These are phyloP conservation scores for Pichia cactophila DNA, from an alignment of 1,139 yeast genomes.

Conservation along the genomic window DNA sequence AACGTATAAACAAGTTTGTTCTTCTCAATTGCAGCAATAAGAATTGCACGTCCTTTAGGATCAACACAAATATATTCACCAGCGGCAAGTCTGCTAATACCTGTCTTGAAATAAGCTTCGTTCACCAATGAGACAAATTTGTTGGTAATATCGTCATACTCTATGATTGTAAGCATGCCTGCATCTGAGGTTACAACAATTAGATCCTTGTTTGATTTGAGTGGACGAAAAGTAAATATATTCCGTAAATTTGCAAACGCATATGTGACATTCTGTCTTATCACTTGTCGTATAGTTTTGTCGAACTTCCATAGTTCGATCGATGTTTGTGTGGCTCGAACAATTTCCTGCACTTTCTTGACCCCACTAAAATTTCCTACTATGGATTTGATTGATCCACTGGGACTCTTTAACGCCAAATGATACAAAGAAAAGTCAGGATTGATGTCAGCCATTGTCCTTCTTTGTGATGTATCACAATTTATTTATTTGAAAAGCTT, in stretches of 20 bases:
- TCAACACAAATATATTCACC: constrained; percentile 73
- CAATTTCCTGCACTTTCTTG: constrained; percentile 54
- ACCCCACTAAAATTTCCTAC: constrained; percentile 63
- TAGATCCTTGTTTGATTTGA: constrained; percentile 49
- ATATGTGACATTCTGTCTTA: constrained; percentile 36
- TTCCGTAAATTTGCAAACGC: constrained; percentile 55
- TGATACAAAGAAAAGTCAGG: constrained; percentile 55
- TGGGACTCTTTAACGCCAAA: constrained; percentile 54
- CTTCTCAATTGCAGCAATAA: constrained; percentile 67
- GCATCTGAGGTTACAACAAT: constrained; percentile 75
- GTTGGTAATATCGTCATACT: constrained; percentile 34
- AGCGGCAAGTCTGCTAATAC: constrained; percentile 67
- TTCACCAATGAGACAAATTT: constrained; percentile 45
- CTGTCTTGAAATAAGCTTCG: constrained; percentile 70
- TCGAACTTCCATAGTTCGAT: constrained; percentile 49
- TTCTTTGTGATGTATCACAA: neutral
- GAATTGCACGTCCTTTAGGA: constrained; percentile 61
- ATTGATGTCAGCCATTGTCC: constrained; percentile 20
- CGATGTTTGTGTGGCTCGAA: constrained; percentile 47
- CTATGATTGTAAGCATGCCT: constrained; percentile 59
- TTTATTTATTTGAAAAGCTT: no score
- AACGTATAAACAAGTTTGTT: constrained; percentile 60
- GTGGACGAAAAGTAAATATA: constrained; percentile 42
- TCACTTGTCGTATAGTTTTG: constrained; percentile 48
- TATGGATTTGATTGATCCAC: constrained; percentile 45